Base-by-base conservation (phyloP, 257 asterid species). In the Marsdenia floribunda region DNA sequence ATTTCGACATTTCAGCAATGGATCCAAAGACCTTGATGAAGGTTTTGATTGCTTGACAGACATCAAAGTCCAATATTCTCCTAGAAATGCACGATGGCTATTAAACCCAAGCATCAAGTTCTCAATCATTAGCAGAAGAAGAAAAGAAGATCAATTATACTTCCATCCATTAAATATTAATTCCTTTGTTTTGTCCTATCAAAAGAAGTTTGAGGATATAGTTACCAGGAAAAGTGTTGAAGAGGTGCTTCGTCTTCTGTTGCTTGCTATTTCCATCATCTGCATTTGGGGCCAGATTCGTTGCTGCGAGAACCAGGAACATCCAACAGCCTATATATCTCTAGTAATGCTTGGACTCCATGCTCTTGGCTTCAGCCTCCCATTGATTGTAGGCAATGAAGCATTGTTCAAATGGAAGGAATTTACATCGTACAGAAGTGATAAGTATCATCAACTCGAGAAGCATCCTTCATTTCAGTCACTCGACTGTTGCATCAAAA, bases 81-180 rank as follows among this genome's bases (percentile, higher is more conserved):
- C 82, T 3, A 69, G 47, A 74, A 79, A 68, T 70, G 72, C 76
- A 38, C 4, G 63, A 40, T 79, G 82, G 82, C 68, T 79, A 18
- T 18, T 68, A 68, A 70, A 70, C 37, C 76, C 82, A n/a, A 74
- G 16, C 16, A 74, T 71, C 55, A 79, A 74, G 63, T 26, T 74
- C 73, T 50, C 71, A 38, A 63, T 79, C 76, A 60, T 35, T 29
- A 79, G 76, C 79, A 35, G 68, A 72, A 74, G 82, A 42, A 69
- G 22, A 22, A 29, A 74, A 44, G 74, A 78, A 44, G 81, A 78
- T 53, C 70, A 35, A 42, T 47, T 78, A 10, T 67, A 72, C 74
- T 29, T 65, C 53, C 52, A 15, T 26, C 74, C 81, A 3, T 3
- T 72, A 38, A 68, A 35, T 21, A 46, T 38, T 18, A 22, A 69